Conservation (phyloP, 495 filamentous ascomycete species). For the Entonaema liquescens region DNA sequence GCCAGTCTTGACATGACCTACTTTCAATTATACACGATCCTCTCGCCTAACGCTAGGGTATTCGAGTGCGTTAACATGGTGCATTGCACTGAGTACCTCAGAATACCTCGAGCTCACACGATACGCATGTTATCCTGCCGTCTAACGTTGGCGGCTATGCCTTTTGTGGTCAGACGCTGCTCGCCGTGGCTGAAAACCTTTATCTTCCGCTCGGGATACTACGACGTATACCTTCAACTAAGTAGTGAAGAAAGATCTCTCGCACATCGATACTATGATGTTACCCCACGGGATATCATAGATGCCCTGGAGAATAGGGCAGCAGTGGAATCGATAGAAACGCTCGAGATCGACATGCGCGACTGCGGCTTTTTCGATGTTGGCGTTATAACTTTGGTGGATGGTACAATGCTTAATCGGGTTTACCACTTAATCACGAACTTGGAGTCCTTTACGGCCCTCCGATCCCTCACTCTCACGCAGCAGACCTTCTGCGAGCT, state of each 20-base stretch:
- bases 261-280: neutral
- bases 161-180: neutral
- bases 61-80: neutral
- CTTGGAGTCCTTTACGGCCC: neutral
- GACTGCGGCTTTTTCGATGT: too few species aligned
- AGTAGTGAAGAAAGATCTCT: too few species aligned
- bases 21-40: neutral
- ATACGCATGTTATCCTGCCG: neutral
- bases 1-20: neutral
- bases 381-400: too few species aligned
- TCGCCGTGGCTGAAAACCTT: neutral
- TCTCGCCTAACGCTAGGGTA: neutral
- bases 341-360: slow-evolving; percentile 10
- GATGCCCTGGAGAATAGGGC: neutral
- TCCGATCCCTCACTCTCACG: neutral
- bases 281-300: neutral
- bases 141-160: neutral
- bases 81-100: neutral
- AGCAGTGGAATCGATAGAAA: neutral
- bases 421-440: too few species aligned
- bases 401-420: too few species aligned
- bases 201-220: neutral
- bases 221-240: neutral
- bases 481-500: slow-evolving; percentile 17
- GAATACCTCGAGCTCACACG: neutral